Evolutionary conservation across 2,329 filamentous ascomycete species (phyloP).

Genomic region (Graphilbum fragrans): DNA sequence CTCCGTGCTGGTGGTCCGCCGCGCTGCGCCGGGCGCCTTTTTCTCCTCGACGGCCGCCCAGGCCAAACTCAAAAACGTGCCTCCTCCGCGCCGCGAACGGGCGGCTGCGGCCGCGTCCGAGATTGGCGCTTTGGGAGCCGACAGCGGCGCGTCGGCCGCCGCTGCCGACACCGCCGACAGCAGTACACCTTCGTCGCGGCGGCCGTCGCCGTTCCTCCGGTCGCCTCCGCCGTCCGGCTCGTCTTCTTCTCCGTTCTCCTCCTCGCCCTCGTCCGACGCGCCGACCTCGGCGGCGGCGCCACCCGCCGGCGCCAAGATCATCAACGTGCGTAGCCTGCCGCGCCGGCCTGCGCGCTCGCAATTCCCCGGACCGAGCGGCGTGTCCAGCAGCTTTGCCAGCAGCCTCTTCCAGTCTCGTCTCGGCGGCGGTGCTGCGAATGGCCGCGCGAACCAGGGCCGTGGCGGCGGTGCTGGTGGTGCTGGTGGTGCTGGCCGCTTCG

Average conservation of each 20-base stretch:
- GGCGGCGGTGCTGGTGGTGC: not conserved
- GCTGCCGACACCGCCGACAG: not conserved
- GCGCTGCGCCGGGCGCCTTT: not conserved
- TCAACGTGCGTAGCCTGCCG: conserved; percentile 17
- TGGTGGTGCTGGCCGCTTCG: not conserved
- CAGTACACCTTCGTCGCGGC: not conserved
- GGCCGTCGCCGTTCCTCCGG: not conserved
- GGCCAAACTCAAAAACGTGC: conserved; percentile 6
- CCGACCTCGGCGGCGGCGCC: conserved; percentile 5
- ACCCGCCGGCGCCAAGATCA: conserved; percentile 10
- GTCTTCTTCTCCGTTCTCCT: too few species aligned
- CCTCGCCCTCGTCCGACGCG: not conserved
- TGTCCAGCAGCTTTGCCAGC: not conserved
- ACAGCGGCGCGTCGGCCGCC: too few species aligned
- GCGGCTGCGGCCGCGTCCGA: conserved; percentile 13
- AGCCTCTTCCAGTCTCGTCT: not conserved
- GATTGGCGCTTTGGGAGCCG: conserved; percentile 12
- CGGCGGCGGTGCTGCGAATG: not conserved
- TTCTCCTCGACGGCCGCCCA: conserved; percentile 10
- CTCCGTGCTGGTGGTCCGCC: not conserved
- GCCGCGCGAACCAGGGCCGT: not conserved
- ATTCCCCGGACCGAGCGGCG: conserved; percentile 6
- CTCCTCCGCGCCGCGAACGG: conserved; percentile 10
- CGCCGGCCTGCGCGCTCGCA: conserved; percentile 1
- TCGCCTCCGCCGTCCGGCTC: too few species aligned